Evolutionary conservation across 1,284 basidiomycete genomes (phyloP).

Genomic region (Chalciporus sp.): DNA sequence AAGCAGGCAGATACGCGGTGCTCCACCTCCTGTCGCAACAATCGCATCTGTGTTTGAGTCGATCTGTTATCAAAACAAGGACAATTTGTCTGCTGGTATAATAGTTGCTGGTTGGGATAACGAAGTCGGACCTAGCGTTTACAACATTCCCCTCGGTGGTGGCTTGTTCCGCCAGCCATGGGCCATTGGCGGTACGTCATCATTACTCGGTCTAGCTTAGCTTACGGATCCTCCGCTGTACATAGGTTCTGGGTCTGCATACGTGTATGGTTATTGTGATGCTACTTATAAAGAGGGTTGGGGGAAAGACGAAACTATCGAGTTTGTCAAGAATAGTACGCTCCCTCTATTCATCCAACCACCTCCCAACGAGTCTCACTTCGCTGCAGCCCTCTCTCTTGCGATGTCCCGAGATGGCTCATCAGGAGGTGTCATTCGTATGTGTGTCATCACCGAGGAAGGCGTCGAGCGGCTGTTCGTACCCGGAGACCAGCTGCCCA

Average conservation of each 20-base stretch:
- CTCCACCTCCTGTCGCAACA: constrained; percentile 77
- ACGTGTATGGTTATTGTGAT: constrained; percentile 99
- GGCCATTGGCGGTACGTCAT: constrained; percentile 85
- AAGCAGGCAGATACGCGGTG: constrained; percentile 66
- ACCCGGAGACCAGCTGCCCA: constrained; percentile 89
- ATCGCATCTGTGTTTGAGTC: constrained; percentile 88
- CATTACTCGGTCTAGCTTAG: background rate
- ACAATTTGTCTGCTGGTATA: constrained; percentile 87
- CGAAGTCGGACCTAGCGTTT: constrained; percentile 90
- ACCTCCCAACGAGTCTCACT: constrained; percentile 7
- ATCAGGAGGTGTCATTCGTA: constrained; percentile 95
- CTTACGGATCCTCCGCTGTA: background rate
- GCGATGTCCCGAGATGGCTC: constrained; percentile 99
- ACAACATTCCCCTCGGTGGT: constrained; percentile 94
- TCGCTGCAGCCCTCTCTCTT: constrained; percentile 76
- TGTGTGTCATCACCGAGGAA: constrained; percentile 95
- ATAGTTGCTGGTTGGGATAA: constrained; percentile 99
- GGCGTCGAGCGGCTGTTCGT: constrained; percentile 92
- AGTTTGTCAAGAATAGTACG: constrained; percentile 96
- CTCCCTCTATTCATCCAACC: constrained; percentile 18
- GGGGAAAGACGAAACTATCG: constrained; percentile 87
- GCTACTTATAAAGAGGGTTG: constrained; percentile 97
- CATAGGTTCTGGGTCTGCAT: constrained; percentile 93
- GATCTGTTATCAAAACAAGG: constrained; percentile 95
- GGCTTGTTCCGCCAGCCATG: constrained; percentile 94